A percentile compares a stretch with the other conserved stretches of the same genome.
phyloP scores from a whole-genome alignment of 2,329 filamentous ascomycete species.

The Fragosphaeria purpurea region DNA sequence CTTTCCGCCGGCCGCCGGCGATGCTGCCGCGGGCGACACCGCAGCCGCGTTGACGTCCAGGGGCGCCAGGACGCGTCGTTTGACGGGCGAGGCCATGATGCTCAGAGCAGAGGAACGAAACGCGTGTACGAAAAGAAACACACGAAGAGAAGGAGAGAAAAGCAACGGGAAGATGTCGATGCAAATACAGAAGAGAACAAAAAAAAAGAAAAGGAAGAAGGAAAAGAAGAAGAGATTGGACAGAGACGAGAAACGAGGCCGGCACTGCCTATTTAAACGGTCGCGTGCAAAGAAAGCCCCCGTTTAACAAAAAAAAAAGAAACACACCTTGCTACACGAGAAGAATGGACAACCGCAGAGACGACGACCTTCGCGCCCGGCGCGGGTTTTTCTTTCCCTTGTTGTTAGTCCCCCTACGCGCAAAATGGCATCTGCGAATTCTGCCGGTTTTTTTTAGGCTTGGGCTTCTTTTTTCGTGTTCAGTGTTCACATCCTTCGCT shows the following conservation, averaged over 20 bases:
- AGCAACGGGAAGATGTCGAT: not conserved
- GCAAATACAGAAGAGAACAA: not conserved
- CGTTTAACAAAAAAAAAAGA: not conserved
- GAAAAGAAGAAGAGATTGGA: not conserved
- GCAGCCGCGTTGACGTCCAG: conserved; percentile 35
- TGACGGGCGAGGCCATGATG: conserved; percentile 24
- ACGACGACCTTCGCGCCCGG: no score
- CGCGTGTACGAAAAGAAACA: not conserved
- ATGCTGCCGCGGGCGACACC: conserved; percentile 16
- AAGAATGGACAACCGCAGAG: no score
- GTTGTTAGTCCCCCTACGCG: no score
- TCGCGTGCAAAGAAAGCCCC: no score
- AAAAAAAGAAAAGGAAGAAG: not conserved
- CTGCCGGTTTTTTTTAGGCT: no score
- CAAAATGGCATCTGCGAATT: no score
- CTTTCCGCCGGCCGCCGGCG: conserved; percentile 3
- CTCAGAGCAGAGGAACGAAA: not conserved
- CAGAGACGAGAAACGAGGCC: no score
- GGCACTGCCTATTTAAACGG: no score
- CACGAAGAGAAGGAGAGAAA: not conserved
- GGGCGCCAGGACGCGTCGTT: conserved; percentile 39
- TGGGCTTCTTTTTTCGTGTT: no score
- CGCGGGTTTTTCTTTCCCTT: no score
- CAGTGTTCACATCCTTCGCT: no score
- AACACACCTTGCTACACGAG: not conserved